A percentile compares a stretch with the other conserved stretches of the same genome.
phyloP scores from a whole-genome alignment of 345 rosid species.

The Hypericum androsaemum region DNA sequence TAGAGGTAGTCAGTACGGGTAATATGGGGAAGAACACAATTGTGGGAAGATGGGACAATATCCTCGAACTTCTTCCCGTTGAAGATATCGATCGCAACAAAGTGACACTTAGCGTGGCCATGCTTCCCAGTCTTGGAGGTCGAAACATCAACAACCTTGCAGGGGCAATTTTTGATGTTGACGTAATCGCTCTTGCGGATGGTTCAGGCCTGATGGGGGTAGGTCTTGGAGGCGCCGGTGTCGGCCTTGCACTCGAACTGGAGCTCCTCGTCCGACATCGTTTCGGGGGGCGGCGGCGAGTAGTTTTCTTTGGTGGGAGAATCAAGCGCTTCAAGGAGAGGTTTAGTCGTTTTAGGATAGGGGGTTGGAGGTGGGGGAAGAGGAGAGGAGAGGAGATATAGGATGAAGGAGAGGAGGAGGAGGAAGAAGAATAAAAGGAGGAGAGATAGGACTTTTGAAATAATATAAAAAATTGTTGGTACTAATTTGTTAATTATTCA shows the following conservation, averaged over 20 bases:
- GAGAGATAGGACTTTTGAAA: too few species aligned
- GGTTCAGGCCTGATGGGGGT: constrained; percentile 27
- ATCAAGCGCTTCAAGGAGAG: neutral
- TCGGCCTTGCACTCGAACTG: constrained; percentile 31
- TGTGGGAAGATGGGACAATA: constrained; percentile 31
- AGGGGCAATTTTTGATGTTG: constrained; percentile 23
- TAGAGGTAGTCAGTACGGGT: too few species aligned
- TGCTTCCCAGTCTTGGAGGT: constrained; percentile 31
- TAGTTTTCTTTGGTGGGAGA: too few species aligned
- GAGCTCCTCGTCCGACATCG: constrained; percentile 29
- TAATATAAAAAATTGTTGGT: too few species aligned
- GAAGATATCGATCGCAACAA: constrained; percentile 26
- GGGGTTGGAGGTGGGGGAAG: too few species aligned
- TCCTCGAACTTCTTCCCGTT: constrained; percentile 27
- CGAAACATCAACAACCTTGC: constrained; percentile 29
- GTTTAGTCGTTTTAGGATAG: too few species aligned
- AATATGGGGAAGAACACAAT: too few species aligned
- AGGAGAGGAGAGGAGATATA: too few species aligned
- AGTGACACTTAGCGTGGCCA: constrained; percentile 30
- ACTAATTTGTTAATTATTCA: too few species aligned
- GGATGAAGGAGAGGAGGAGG: too few species aligned
- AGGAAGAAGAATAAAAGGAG: too few species aligned
- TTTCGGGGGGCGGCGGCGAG: constrained; percentile 6
- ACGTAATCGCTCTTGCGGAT: constrained; percentile 26
- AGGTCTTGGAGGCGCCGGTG: constrained; percentile 28